Evolutionary conservation across 495 filamentous ascomycete genomes (phyloP).

Genomic region (Glarea lozoyensis): DNA sequence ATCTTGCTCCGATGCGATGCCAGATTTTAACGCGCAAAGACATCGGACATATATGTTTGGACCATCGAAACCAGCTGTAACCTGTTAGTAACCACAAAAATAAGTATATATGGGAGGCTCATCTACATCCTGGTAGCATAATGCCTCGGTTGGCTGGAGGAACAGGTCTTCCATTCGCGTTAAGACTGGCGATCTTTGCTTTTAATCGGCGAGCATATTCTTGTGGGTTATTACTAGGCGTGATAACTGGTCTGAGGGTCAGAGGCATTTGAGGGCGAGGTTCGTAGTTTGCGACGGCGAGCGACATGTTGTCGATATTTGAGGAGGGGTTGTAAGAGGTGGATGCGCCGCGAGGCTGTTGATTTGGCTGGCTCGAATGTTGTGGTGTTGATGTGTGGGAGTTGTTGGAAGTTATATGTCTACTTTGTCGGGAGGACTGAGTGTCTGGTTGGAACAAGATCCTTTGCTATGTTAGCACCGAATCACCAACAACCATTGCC

Average conservation of each 20-base stretch:
- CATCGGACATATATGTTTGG: constrained; percentile 87
- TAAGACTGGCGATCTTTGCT: constrained; percentile 2
- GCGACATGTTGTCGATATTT: constrained; percentile 35
- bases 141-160: constrained; percentile 23
- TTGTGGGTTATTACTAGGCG: constrained; percentile 57
- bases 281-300: constrained; percentile 48
- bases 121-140: constrained; percentile 48
- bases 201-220: constrained; percentile 45
- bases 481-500: no score
- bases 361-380: constrained; percentile 14
- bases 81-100: neutral
- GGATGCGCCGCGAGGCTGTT: constrained; percentile 18
- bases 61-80: constrained; percentile 50
- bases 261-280: constrained; percentile 44
- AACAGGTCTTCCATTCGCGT: constrained; percentile 3
- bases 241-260: constrained; percentile 58
- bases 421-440: constrained; percentile 45
- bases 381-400: constrained; percentile 17
- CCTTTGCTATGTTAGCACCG: no score
- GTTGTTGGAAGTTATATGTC: constrained; percentile 39
- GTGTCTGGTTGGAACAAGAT: constrained; percentile 77
- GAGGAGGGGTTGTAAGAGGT: constrained; percentile 21
- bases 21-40: constrained; percentile 68
- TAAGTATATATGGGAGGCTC: constrained; percentile 12
- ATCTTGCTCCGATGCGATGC: constrained; percentile 70